Base-by-base conservation (phyloP, 1,139 yeast genomes). In the Meyerozyma carpophila region DNA sequence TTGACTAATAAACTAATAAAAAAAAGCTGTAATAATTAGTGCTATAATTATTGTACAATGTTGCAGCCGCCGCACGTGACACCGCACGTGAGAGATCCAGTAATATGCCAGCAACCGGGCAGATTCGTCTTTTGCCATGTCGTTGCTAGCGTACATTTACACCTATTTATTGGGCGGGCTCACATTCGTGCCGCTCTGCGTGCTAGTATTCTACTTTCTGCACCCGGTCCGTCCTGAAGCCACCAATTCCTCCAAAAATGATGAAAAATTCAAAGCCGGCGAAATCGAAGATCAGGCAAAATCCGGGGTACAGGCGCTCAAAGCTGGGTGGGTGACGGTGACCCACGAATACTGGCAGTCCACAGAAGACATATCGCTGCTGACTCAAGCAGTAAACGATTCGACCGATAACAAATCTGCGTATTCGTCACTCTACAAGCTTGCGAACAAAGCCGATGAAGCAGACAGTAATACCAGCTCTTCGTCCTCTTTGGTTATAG, bases 301-400 rank as follows among this genome's bases (percentile, higher is more conserved):
- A 25, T 63, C 79, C 2, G 95, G 94, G 2, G 77, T 85, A 6
- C 80, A 81, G 32, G 76, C 89, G 0, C 77, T 71, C 53, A 81
- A 78, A 56, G 65, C 80, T 10, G 96, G 96, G 2, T 89, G 96
- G 95, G 64, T 91, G 4, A 80, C 85, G 3, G 89, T 90, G 8
- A 87, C 96, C 0, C 81, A 81, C 47, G 93, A 86, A 52, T 88
- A 84, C 55, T 69, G 82, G 39, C 79, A 78, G 48, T 62, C 77
- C 37, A 52, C 67, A 26, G 68, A 70, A 44, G 70, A 68, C 37
- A 58, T 66, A 44, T 52, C 62, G 11, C 52, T 69, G 2, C 52
- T 61, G 14, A 63, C 75, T 2, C 71, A 64, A 43, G 57, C 68
- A 24, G 65, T 66, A 8, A 62, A 63, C 39, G 78, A 68, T 29